Percentiles rank a stretch among this genome's conserved stretches.
phyloP scores from a whole-genome alignment of 805 yeast species.

The Spathaspora arborariae region DNA sequence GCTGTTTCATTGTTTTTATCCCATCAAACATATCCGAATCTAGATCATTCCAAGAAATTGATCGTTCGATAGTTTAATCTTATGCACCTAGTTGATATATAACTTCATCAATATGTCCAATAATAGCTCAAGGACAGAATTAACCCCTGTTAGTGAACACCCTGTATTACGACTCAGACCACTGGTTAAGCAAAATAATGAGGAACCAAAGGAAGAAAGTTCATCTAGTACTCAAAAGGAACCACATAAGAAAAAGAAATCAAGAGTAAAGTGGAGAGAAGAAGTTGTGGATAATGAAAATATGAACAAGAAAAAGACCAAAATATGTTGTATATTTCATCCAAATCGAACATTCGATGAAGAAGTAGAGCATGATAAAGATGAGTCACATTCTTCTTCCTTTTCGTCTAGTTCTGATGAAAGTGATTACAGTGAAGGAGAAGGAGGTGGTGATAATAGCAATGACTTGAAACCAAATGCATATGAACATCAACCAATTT shows the following conservation, averaged over 20 bases:
- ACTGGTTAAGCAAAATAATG: neutral
- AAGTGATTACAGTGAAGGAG: constrained; percentile 17
- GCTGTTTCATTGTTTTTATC: neutral
- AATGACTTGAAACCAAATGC: constrained; percentile 58
- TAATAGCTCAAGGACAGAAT: neutral
- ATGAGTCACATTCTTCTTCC: constrained; percentile 29
- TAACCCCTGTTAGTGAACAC: neutral
- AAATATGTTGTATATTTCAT: constrained; percentile 85
- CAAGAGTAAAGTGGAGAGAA: constrained; percentile 77
- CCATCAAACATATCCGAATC: neutral
- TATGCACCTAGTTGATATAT: neutral
- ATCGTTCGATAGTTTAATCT: neutral
- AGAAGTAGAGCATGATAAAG: constrained; percentile 7
- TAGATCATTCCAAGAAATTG: neutral
- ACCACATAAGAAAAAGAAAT: constrained; percentile 25
- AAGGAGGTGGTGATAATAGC: constrained; percentile 13
- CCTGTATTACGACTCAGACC: neutral
- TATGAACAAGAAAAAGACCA: constrained; percentile 83
- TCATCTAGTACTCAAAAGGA: neutral
- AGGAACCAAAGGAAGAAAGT: constrained; percentile 9
- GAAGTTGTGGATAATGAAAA: constrained; percentile 88
- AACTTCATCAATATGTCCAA: neutral
- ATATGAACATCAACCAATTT: constrained; percentile 81
- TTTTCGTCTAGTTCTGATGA: constrained; percentile 31
- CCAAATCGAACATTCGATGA: constrained; percentile 37